phyloP scores from a whole-genome alignment of 352 stramenopile species.

The Phytophthora pisi region DNA sequence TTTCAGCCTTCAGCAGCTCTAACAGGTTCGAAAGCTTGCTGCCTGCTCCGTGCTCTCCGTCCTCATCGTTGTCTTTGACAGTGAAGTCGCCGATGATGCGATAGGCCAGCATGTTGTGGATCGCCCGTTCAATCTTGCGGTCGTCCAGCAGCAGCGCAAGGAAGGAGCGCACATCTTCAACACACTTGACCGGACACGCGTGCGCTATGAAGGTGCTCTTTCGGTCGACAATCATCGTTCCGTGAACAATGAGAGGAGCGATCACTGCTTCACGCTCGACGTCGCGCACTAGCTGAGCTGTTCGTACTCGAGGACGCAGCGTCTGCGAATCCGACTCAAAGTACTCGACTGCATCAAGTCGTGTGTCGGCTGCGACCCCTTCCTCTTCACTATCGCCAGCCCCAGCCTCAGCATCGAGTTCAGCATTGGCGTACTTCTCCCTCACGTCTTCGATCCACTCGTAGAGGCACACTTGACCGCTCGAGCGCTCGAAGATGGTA shows the following conservation, averaged over 20 bases:
- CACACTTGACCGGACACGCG: constrained; percentile 59
- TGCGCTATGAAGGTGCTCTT: constrained; percentile 89
- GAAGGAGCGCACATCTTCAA: constrained; percentile 83
- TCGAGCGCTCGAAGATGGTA: constrained; percentile 72
- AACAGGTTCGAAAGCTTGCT: constrained; percentile 85
- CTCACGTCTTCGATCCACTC: constrained; percentile 87
- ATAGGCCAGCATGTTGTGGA: constrained; percentile 91
- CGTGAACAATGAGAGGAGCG: constrained; percentile 73
- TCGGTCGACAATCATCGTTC: constrained; percentile 68
- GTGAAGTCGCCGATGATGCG: constrained; percentile 73
- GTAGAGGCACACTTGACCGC: constrained; percentile 85
- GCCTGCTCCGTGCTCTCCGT: constrained; percentile 82
- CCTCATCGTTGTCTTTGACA: constrained; percentile 89
- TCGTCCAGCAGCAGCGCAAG: constrained; percentile 80
- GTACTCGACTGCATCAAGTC: constrained; percentile 31
- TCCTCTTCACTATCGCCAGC: constrained; percentile 21
- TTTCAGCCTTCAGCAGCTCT: constrained; percentile 79
- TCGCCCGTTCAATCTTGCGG: constrained; percentile 81
- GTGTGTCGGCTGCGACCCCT: constrained; percentile 6
- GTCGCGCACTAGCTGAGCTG: constrained; percentile 62
- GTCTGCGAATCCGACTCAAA: constrained; percentile 67
- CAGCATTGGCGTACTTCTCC: constrained; percentile 65
- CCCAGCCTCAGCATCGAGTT: constrained; percentile 34
- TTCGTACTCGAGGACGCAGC: constrained; percentile 66
- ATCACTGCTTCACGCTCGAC: constrained; percentile 55